Conservation (phyloP, 257 asterid genomes). For the Verbena officinalis region DNA sequence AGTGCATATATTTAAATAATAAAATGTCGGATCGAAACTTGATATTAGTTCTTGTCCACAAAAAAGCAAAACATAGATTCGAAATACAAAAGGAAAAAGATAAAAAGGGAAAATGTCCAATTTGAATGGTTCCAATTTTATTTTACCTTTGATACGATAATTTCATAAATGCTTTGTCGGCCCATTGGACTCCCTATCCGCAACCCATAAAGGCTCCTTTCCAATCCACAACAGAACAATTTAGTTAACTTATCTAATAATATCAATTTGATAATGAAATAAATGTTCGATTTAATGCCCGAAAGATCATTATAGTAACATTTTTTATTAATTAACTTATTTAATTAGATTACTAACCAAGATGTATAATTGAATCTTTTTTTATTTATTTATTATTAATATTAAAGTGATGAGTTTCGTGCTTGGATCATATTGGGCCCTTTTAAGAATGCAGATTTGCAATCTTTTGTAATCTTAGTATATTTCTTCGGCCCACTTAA, state of each 20-base stretch:
- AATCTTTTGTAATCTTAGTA: too few species aligned
- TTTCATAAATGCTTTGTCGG: conserved; percentile 27
- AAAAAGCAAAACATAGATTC: conserved; percentile 13
- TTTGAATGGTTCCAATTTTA: conserved; percentile 22
- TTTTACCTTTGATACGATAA: background rate
- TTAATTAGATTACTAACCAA: too few species aligned
- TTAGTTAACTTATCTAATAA: too few species aligned
- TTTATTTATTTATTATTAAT: too few species aligned
- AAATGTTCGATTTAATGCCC: background rate
- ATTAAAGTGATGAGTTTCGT: background rate
- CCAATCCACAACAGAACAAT: too few species aligned
- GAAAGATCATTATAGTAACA: background rate
- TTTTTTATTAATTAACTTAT: background rate
- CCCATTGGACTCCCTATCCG: conserved; percentile 31
- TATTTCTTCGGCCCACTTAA: too few species aligned
- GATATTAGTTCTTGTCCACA: background rate
- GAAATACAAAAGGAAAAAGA: background rate
- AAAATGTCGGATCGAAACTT: background rate
- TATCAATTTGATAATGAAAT: background rate
- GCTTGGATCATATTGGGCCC: background rate
- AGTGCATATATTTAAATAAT: background rate
- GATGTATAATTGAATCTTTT: too few species aligned
- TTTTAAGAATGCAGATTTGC: background rate
- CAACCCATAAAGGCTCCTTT: conserved; percentile 9
- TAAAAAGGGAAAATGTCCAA: background rate